These are phyloP conservation scores for Paramecium pentaurelia DNA, from an alignment of 73 alveolate species.

Conservation along the genomic window DNA sequence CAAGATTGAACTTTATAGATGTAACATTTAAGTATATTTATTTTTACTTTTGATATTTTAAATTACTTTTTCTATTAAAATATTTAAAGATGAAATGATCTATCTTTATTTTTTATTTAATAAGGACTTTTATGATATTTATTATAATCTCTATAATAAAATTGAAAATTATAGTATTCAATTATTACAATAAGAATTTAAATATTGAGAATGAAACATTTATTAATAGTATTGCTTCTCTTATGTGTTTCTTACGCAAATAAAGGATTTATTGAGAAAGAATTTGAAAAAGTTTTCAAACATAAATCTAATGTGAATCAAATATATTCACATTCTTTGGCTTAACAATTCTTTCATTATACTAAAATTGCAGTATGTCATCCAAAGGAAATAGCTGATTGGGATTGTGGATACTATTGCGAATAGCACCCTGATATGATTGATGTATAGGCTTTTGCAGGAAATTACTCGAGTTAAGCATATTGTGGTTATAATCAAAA, in stretches of 20 bases:
- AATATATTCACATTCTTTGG: neutral
- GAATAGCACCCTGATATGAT: conserved; percentile 33
- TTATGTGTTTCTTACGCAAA: neutral
- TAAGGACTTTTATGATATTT: no score
- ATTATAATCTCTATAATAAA: no score
- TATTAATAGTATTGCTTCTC: neutral
- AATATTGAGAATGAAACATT: neutral
- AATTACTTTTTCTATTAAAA: no score
- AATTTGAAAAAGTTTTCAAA: neutral
- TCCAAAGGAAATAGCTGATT: neutral
- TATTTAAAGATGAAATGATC: no score
- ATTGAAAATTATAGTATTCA: neutral
- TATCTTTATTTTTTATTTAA: no score
- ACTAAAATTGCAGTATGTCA: neutral
- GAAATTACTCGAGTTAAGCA: conserved; percentile 25
- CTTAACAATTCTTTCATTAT: neutral
- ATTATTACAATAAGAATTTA: neutral
- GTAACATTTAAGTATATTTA: no score
- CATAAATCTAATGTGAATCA: neutral
- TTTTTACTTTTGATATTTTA: no score
- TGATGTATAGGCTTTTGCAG: conserved; percentile 29
- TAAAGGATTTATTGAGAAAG: neutral
- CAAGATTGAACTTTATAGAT: no score
- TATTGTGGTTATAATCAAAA: conserved; percentile 39
- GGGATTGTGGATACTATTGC: conserved; percentile 53